These are phyloP conservation scores for Peniophora sp. DNA, from an alignment of 1,284 basidiomycete species.

Conservation along the genomic window DNA sequence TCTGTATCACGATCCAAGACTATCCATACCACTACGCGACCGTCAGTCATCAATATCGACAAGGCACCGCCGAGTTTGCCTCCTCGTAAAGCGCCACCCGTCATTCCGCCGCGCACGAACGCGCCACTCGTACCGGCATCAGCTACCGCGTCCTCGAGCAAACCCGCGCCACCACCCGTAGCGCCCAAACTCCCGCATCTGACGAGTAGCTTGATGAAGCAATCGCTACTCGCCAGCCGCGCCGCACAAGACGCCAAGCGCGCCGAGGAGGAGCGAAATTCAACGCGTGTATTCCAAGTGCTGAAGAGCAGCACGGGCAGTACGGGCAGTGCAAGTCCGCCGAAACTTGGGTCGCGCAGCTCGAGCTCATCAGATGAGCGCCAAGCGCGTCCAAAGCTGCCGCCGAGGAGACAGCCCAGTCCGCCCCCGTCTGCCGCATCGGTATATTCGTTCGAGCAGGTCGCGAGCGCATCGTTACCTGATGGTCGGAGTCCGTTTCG, in stretches of 20 bases:
- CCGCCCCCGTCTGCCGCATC: constrained; percentile 26
- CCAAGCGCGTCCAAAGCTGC: constrained; percentile 19
- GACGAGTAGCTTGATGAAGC: background rate
- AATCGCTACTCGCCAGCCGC: constrained; percentile 4
- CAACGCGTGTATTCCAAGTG: constrained; percentile 13
- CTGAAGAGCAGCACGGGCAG: constrained; percentile 2
- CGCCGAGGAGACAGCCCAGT: constrained; percentile 22
- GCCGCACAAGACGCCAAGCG: constrained; percentile 20
- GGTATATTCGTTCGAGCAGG: constrained; percentile 30
- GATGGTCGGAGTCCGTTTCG: background rate
- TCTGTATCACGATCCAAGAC: background rate
- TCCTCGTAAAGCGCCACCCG: background rate
- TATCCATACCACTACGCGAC: background rate
- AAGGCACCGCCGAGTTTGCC: background rate
- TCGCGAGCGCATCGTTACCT: constrained; percentile 27
- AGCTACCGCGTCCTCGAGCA: background rate
- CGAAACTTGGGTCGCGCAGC: constrained; percentile 12
- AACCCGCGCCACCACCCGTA: constrained; percentile 1
- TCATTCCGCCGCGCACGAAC: background rate
- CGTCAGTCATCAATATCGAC: background rate
- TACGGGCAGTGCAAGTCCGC: constrained; percentile 8
- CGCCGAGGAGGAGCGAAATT: constrained; percentile 23
- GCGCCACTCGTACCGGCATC: background rate
- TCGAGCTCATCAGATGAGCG: constrained; percentile 10
- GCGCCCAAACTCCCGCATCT: constrained; percentile 1